Evolutionary conservation across 2,329 filamentous ascomycete genomes (phyloP), one percentile per base, ranked within the genome.

Genomic region (Penicillium nordicum): DNA sequence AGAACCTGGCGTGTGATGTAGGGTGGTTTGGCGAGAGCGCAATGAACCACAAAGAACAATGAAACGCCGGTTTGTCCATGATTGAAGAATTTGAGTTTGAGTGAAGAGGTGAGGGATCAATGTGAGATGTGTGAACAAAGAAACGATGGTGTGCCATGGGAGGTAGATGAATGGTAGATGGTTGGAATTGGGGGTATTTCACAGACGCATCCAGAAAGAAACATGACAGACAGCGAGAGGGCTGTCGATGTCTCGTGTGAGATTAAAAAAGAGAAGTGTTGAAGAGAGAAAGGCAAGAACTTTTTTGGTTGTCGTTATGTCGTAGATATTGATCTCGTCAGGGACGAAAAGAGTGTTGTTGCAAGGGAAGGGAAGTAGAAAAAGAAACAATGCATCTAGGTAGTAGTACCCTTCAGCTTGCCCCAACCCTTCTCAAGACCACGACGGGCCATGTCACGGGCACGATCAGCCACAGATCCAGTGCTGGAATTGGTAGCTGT

Each of bases 351-450:
- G 8, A 11, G 6, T 32, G 21, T 18, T 4, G 34, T 32, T 32
- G 30, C 14, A 21, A n/a, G 25, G 1, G 37, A 16, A 12, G 6
- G 18, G 18, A 18, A 18, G 18, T 18, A 18, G 14, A 27, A 12
- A 23, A n/a, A 37, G 30, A 11, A 27, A 36, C 12, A 18, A 18
- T 21, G 48, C 29, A 23, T 55, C 55, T 71, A 74, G 41, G 72
- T 66, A 58, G 70, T 66, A 58, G 70, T 67, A 43, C 71, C 70
- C 64, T 64, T 70, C 47, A 76, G 58, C 66, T 75, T 75, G 53
- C 68, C 72, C 74, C 74, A 76, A 51, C 73, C 70, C 61, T 69
- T 73, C 57, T 75, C 72, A 8, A 76, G 61, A 50, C 71, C 69
- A 29, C 68, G 68, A 42, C 69, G 69, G 54, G 73, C 70, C 61